phyloP scores from a whole-genome alignment of 768 basidiomycete species.

The Panaeolus papilionaceus region DNA sequence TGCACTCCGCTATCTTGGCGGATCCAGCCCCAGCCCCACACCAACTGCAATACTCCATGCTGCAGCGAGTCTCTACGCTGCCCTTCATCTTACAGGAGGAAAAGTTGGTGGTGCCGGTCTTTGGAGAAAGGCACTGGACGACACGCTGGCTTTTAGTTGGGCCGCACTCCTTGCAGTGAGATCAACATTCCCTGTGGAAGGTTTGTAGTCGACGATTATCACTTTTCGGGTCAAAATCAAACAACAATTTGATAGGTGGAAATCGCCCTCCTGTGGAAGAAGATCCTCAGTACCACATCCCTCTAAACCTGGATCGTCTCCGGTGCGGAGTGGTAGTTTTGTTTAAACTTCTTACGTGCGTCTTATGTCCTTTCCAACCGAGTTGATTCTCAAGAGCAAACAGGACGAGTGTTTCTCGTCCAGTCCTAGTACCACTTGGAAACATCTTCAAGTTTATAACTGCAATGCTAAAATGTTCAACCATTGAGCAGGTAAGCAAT shows the following conservation, averaged over 20 bases:
- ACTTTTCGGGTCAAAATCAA: slow-evolving; percentile 3
- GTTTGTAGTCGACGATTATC: slow-evolving; percentile 34
- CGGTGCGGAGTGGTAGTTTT: slow-evolving; percentile 59
- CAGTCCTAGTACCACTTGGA: slow-evolving; percentile 76
- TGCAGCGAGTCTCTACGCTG: slow-evolving; percentile 63
- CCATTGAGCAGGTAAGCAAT: slow-evolving; percentile 49
- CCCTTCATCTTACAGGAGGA: slow-evolving; percentile 75
- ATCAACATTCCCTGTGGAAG: slow-evolving; percentile 59
- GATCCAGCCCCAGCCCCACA: slow-evolving; percentile 51
- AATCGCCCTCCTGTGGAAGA: slow-evolving; percentile 26
- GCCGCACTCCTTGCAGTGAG: slow-evolving; percentile 62
- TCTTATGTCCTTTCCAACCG: neutral
- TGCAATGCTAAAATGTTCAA: slow-evolving; percentile 54
- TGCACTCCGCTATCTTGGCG: slow-evolving; percentile 61
- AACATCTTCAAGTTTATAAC: slow-evolving; percentile 57
- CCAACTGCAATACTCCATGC: slow-evolving; percentile 46
- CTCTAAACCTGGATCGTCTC: slow-evolving; percentile 68
- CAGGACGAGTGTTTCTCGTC: slow-evolving; percentile 63
- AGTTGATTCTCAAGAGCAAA: slow-evolving; percentile 18
- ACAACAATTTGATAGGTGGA: slow-evolving; percentile 16
- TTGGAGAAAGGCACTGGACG: slow-evolving; percentile 81
- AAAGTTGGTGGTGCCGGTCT: slow-evolving; percentile 74
- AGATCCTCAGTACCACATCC: slow-evolving; percentile 56
- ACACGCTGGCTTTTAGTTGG: slow-evolving; percentile 71
- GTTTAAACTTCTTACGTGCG: slow-evolving; percentile 60